phyloP scores from a whole-genome alignment of 495 filamentous ascomycete species.

The Talaromyces trachyspermus region DNA sequence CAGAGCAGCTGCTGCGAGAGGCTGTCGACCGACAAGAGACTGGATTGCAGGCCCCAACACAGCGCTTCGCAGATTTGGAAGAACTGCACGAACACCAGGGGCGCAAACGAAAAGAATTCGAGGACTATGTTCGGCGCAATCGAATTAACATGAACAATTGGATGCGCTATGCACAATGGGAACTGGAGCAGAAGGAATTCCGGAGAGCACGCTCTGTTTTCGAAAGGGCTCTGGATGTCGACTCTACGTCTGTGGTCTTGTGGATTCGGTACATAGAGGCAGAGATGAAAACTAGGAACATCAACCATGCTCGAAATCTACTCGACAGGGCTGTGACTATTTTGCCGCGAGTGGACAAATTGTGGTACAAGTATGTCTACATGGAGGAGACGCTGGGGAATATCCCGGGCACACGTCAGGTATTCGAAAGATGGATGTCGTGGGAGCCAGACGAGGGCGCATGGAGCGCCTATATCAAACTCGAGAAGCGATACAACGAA shows the following conservation, averaged over 20 bases:
- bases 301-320: conserved; percentile 93
- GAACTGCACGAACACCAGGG: conserved; percentile 97
- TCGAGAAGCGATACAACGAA: conserved; percentile 92
- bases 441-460: conserved; percentile 97
- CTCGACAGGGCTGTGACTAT: conserved; percentile 95
- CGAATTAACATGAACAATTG: conserved; percentile 96
- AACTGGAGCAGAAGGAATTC: conserved; percentile 97
- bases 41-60: conserved; percentile 79
- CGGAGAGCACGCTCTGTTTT: conserved; percentile 94
- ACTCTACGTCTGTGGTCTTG: conserved; percentile 71
- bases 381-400: conserved; percentile 98
- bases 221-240: conserved; percentile 90
- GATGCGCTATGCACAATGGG: conserved; percentile 97
- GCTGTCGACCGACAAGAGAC: conserved; percentile 96
- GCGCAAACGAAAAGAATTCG: conserved; percentile 91
- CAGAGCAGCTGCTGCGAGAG: conserved; percentile 95
- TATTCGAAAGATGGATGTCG: conserved; percentile 97
- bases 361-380: conserved; percentile 99
- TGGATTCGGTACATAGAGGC: conserved; percentile 90
- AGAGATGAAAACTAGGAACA: conserved; percentile 94
- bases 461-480: conserved; percentile 91
- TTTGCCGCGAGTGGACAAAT: conserved; percentile 81
- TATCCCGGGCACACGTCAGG: conserved; percentile 82
- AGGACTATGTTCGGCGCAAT: conserved; percentile 95
- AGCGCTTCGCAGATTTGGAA: conserved; percentile 92